Evolutionary conservation across 371 early-diverging fungal species (phyloP), one percentile per base, ranked within the genome.

Genomic region (Encephalitozoon cuniculi): DNA sequence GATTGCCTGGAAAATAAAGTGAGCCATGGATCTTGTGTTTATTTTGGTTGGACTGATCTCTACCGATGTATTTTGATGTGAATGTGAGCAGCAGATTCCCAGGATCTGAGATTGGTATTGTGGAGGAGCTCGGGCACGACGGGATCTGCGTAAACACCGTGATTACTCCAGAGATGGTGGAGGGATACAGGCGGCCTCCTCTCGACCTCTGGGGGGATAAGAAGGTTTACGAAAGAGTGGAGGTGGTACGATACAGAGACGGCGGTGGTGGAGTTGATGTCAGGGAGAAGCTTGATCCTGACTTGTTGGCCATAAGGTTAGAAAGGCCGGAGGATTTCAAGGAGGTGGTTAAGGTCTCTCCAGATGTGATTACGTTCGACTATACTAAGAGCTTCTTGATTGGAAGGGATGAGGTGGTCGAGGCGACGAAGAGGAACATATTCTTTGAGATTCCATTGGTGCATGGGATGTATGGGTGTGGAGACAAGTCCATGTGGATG

Each of bases 331-430:
- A 64, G 2, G 52, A 37, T 18, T 64, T 54, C 6, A 43, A 69
- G 15, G 23, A 37, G 30, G 40, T 26, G n/a, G 25, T 32, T 21
- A 41, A 49, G 41, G 28, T 49, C 30, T 6, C 34, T 21, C 43
- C 64, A 23, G 77, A 77, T 44, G 8, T 77, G 12, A 54, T 77
- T 28, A 54, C 67, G 39, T 55, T 77, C 25, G 77, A 77, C 37
- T 59, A 59, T 51, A 28, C 40, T 25, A 43, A 12, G 28, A 46
- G 39, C 7, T 21, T 21, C 4, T 25, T 18, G 1, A 7, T 44
- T 34, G 46, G n/a, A 71, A 66, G 32, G 21, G 37, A 18, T 37
- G 65, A 53, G 30, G 25, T 18, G 15, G 28, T 23, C 2, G 52
- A 66, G 3, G 54, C 37, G 12, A 66, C 59, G 23, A 51, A 66